Base-by-base conservation (phyloP, 2,329 filamentous ascomycete genomes). In the Tolypocladium ovalisporum region DNA sequence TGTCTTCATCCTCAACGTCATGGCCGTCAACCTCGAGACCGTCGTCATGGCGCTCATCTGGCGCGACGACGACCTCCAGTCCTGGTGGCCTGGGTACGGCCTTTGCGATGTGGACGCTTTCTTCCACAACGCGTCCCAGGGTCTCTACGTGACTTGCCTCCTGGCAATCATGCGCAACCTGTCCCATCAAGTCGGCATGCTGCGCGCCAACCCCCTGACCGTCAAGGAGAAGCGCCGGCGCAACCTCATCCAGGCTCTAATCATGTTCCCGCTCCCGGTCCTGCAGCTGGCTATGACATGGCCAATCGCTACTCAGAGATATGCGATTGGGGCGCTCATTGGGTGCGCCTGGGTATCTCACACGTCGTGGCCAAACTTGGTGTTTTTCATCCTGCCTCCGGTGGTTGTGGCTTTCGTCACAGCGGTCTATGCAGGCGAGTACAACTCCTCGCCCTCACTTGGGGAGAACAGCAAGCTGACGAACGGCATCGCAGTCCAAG, bases 131-230 rank as follows among this genome's bases (percentile, higher is more conserved):
- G 69, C 76, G 62, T 58, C 51, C 57, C 73, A 78, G 44, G 75
- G 75, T 1, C 63, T 79, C 47, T 83, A 76, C 65, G 72, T 73
- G 44, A 76, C 77, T n/a, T 76, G 76, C 39, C 70, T 82, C 51
- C 76, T 82, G 54, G 77, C 79, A 64, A 77, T 82, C 58, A 79
- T 83, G 74, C 75, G 76, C 17, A 77, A 80, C 51, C 73, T 84
- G 12, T 74, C 80, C 17, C 66, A 71, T 40, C 79, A 80, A 62
- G 74, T 84, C 56, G 74, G 73, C 36, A 65, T 79, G 32, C 61
- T 74, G 55, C 70, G 77, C 2, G 75, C 72, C 29, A 69, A 70
- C 54, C 69, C 71, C 6, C 67, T 77, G 7, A 73, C 71, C 1
- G 61, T 66, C 22, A 62, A 59, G 4, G 79, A 83, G 68, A 73